A percentile compares a stretch with the other conserved stretches of the same genome.
phyloP scores from a whole-genome alignment of 768 basidiomycete genomes.

The Chalciporus chontae region DNA sequence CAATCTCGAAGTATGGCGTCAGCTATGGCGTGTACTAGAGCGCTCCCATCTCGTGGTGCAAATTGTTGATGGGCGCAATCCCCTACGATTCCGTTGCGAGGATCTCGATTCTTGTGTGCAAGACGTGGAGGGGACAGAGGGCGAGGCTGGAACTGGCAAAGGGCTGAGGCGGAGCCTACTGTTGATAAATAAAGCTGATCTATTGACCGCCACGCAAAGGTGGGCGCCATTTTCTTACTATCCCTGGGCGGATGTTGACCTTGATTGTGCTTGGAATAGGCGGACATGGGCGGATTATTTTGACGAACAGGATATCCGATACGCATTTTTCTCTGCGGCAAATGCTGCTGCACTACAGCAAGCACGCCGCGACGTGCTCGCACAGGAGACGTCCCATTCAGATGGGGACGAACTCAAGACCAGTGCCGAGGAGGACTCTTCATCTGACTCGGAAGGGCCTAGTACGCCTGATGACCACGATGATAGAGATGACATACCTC shows the following conservation, averaged over 20 bases:
- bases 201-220: slow-evolving; percentile 86
- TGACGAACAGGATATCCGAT: slow-evolving; percentile 66
- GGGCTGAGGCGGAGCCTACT: slow-evolving; percentile 74
- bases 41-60: slow-evolving; percentile 92
- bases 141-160: slow-evolving; percentile 71
- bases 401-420: not conserved
- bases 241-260: not conserved
- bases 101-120: slow-evolving; percentile 84
- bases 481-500: slow-evolving; percentile 26
- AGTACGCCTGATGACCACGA: slow-evolving; percentile 26
- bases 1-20: slow-evolving; percentile 97
- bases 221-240: slow-evolving; percentile 27
- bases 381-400: slow-evolving; percentile 16
- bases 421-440: slow-evolving; percentile 22
- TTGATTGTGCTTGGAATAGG: slow-evolving; percentile 45
- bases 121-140: slow-evolving; percentile 82
- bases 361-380: slow-evolving; percentile 51
- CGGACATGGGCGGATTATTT: slow-evolving; percentile 90
- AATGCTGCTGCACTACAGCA: slow-evolving; percentile 84
- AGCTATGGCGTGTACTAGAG: slow-evolving; percentile 96
- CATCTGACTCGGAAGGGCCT: slow-evolving; percentile 31
- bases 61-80: slow-evolving; percentile 96
- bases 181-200: slow-evolving; percentile 94
- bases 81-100: slow-evolving; percentile 86
- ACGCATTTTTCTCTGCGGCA: slow-evolving; percentile 92